Evolutionary conservation across 768 basidiomycete genomes (phyloP).

Genomic region (Lactarius evosmus): DNA sequence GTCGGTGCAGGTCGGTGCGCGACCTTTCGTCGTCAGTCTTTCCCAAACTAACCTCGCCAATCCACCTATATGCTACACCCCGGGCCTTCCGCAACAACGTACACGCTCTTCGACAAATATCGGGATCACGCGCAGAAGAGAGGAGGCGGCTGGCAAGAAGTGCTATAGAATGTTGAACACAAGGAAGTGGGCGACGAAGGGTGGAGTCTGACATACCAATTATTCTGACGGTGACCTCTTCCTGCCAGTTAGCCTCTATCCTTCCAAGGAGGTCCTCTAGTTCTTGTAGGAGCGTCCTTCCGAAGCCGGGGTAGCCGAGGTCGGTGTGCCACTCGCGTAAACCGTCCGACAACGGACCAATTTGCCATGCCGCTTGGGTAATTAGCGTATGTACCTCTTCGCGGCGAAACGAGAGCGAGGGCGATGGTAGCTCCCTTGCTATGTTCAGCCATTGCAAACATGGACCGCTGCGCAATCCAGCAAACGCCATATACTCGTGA

Average conservation of each 20-base stretch:
- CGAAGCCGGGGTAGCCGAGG: slow-evolving; percentile 35
- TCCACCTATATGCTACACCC: slow-evolving; percentile 1
- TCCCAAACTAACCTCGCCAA: background rate
- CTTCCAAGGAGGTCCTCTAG: slow-evolving; percentile 36
- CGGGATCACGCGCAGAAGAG: background rate
- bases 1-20: background rate
- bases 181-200: background rate
- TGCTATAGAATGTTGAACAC: background rate
- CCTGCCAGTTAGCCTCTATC: slow-evolving; percentile 43
- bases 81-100: slow-evolving; percentile 10
- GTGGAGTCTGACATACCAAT: slow-evolving; percentile 5
- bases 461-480: slow-evolving; percentile 43
- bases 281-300: slow-evolving; percentile 37
- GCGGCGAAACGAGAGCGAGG: slow-evolving; percentile 39
- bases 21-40: background rate
- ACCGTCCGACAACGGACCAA: slow-evolving; percentile 33
- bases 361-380: slow-evolving; percentile 45
- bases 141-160: slow-evolving; percentile 13
- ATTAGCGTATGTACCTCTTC: slow-evolving; percentile 43
- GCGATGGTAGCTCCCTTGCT: slow-evolving; percentile 40
- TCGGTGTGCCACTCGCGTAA: slow-evolving; percentile 42
- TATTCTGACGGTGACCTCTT: slow-evolving; percentile 13
- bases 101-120: background rate
- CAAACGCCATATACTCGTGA: slow-evolving; percentile 48
- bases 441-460: slow-evolving; percentile 51